These are phyloP conservation scores for Earliella scabrosa DNA, from an alignment of 1,284 basidiomycete genomes.

Conservation along the genomic window DNA sequence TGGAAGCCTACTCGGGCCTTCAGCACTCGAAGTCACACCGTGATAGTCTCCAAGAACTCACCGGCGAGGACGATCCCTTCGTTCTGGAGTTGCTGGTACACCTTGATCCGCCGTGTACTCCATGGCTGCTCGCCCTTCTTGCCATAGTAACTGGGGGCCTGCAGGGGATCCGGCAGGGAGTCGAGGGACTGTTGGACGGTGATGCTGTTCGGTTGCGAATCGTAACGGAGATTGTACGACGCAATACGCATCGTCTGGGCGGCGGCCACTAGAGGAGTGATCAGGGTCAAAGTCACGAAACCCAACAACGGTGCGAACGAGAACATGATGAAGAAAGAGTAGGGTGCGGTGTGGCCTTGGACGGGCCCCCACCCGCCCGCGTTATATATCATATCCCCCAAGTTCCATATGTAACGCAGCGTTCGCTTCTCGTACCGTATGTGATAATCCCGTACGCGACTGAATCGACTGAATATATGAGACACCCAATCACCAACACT, in stretches of 20 bases:
- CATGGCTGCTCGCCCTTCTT: conserved; percentile 50
- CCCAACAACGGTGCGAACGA: conserved; percentile 57
- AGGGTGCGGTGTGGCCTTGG: neutral
- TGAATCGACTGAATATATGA: too few species aligned
- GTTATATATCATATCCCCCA: neutral
- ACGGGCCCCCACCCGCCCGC: too few species aligned
- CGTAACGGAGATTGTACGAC: conserved; percentile 60
- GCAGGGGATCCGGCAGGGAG: conserved; percentile 46
- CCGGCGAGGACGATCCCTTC: conserved; percentile 46
- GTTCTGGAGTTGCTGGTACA: conserved; percentile 49
- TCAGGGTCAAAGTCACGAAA: conserved; percentile 38
- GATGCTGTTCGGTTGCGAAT: conserved; percentile 53
- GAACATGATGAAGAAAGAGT: neutral
- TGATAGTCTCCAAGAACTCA: conserved; percentile 15
- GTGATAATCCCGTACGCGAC: too few species aligned
- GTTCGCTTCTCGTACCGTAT: neutral
- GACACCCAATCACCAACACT: neutral
- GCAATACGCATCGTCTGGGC: conserved; percentile 43
- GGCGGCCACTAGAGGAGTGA: conserved; percentile 3
- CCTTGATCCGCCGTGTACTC: conserved; percentile 52
- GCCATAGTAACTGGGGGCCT: conserved; percentile 38
- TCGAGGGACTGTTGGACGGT: conserved; percentile 51
- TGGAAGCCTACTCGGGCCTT: conserved; percentile 52
- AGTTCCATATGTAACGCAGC: neutral
- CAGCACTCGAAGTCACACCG: neutral